These are phyloP conservation scores for Lachnellula cervina DNA, from an alignment of 2,329 filamentous ascomycete genomes.

Conservation along the genomic window DNA sequence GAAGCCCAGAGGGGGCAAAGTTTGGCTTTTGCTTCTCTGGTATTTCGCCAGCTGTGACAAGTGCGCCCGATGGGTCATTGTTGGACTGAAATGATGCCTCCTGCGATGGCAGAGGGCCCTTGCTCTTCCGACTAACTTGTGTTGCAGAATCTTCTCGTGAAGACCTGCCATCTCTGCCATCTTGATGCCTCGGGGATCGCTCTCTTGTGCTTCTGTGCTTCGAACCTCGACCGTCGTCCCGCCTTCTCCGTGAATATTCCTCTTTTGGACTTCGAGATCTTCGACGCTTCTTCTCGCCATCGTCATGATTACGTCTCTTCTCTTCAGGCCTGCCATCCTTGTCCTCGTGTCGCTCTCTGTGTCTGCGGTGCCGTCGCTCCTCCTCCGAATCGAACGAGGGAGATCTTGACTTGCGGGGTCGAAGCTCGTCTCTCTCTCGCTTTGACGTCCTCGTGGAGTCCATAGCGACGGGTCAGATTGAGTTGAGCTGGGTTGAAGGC, in stretches of 20 bases:
- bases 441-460: not conserved
- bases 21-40: constrained; percentile 84
- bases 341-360: constrained; percentile 4
- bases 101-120: constrained; percentile 55
- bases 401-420: constrained; percentile 21
- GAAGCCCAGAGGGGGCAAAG: constrained; percentile 70
- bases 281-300: constrained; percentile 22
- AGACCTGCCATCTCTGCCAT: constrained; percentile 13
- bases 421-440: constrained; percentile 16
- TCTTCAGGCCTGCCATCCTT: constrained; percentile 1
- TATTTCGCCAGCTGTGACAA: constrained; percentile 33
- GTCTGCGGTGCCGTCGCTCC: constrained; percentile 24
- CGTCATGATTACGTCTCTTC: constrained; percentile 16
- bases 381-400: constrained; percentile 27
- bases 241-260: constrained; percentile 15
- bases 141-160: constrained; percentile 20
- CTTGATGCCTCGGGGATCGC: constrained; percentile 22
- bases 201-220: constrained; percentile 23
- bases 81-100: constrained; percentile 54
- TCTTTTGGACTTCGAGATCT: constrained; percentile 28
- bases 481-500: not conserved
- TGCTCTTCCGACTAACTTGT: constrained; percentile 24
- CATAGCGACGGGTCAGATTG: not conserved
- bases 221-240: constrained; percentile 20
- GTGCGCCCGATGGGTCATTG: constrained; percentile 34